phyloP scores from a whole-genome alignment of 352 stramenopile species.

The Thraustotheca clavata region DNA sequence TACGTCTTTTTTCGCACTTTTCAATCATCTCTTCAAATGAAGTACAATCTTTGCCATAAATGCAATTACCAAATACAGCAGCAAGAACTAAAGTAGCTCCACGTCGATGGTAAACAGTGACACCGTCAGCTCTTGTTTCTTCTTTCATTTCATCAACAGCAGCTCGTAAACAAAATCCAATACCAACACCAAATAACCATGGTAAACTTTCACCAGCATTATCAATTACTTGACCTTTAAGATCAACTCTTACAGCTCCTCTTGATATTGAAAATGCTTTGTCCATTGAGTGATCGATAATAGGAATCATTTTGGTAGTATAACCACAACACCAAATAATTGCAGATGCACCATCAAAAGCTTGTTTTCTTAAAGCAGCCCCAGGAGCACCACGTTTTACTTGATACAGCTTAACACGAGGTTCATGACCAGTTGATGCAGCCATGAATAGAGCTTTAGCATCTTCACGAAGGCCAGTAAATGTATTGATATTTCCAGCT shows the following conservation, averaged over 20 bases:
- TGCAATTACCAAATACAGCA: constrained; percentile 42
- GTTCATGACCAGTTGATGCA: constrained; percentile 46
- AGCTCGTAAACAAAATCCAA: constrained; percentile 72
- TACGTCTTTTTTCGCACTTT: constrained; percentile 29
- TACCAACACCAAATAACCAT: constrained; percentile 52
- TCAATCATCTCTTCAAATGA: constrained; percentile 83
- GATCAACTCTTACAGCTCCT: constrained; percentile 60
- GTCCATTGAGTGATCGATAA: constrained; percentile 35
- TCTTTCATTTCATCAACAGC: constrained; percentile 69
- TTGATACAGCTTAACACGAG: constrained; percentile 61
- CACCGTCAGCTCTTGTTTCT: constrained; percentile 65
- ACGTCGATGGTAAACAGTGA: constrained; percentile 82
- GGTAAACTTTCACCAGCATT: constrained; percentile 8
- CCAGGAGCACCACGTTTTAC: constrained; percentile 39
- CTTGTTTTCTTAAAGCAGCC: constrained; percentile 46
- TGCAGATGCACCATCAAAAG: constrained; percentile 51
- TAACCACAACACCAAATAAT: constrained; percentile 84
- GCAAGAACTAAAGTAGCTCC: constrained; percentile 63
- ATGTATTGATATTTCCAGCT: constrained; percentile 73
- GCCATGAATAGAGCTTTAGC: constrained; percentile 69
- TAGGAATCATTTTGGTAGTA: constrained; percentile 46
- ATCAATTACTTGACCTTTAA: constrained; percentile 39
- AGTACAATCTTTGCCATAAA: constrained; percentile 43
- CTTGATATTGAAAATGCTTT: constrained; percentile 35
- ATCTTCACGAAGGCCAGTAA: constrained; percentile 75